A percentile compares a stretch with the other conserved stretches of the same genome.
Conservation (phyloP, 352 stramenopile species). For the Blastocystis sp. region DNA sequence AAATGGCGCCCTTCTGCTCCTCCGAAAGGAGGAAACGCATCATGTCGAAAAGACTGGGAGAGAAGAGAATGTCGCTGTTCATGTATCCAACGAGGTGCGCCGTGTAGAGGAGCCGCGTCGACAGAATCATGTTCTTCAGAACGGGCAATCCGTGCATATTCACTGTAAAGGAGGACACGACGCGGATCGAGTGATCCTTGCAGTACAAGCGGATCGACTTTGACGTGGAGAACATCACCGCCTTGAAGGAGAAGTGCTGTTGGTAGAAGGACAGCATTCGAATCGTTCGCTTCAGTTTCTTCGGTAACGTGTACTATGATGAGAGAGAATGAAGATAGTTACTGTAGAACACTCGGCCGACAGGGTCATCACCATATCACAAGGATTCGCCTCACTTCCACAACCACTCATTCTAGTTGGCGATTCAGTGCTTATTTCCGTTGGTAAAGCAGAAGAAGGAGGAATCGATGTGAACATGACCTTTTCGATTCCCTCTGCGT, state of each 20-base stretch:
- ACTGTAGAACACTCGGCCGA: not conserved
- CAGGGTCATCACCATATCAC: not conserved
- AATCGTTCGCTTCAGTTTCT: slow-evolving; percentile 4
- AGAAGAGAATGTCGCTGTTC: slow-evolving; percentile 53
- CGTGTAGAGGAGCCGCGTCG: not conserved
- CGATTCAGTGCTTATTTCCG: no score
- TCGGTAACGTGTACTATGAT: not conserved
- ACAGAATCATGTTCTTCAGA: not conserved
- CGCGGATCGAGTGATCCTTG: not conserved
- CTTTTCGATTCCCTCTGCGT: no score
- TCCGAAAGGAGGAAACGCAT: not conserved
- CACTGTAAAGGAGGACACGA: not conserved
- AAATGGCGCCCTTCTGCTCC: not conserved
- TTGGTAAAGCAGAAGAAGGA: no score
- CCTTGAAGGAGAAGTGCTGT: slow-evolving; percentile 2
- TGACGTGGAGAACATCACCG: slow-evolving; percentile 7
- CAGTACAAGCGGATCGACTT: not conserved
- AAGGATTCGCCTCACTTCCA: not conserved
- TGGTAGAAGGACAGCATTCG: slow-evolving; percentile 40
- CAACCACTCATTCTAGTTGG: not conserved
- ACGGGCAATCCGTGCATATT: slow-evolving; percentile 19
- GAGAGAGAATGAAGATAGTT: not conserved
- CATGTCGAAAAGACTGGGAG: not conserved
- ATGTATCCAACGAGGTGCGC: slow-evolving; percentile 23
- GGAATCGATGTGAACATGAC: no score